phyloP scores from a whole-genome alignment of 1,284 basidiomycete genomes.

The Tylopilus sp. region DNA sequence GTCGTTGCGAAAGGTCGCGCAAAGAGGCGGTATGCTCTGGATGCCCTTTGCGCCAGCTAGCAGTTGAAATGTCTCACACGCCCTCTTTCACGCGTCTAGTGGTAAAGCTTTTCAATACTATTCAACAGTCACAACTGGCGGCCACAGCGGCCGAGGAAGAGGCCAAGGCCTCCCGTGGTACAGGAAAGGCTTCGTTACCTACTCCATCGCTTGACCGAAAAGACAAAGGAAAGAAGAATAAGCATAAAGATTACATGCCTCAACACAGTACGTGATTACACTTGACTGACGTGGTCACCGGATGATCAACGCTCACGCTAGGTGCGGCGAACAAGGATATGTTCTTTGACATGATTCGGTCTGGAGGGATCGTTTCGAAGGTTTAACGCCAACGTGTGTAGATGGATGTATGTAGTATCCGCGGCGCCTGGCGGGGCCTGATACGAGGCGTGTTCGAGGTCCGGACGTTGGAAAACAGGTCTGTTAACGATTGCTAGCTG shows the following conservation, averaged over 20 bases:
- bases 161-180: slow-evolving; percentile 57
- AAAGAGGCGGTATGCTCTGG: slow-evolving; percentile 68
- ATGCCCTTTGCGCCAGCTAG: neutral
- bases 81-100: slow-evolving; percentile 41
- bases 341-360: slow-evolving; percentile 76
- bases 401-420: neutral
- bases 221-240: slow-evolving; percentile 47
- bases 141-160: slow-evolving; percentile 50
- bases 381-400: slow-evolving; percentile 12
- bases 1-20: slow-evolving; percentile 73
- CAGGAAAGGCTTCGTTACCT: slow-evolving; percentile 67
- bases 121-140: slow-evolving; percentile 70
- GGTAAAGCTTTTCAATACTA: slow-evolving; percentile 77
- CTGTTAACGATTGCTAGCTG: too few relatives aligned
- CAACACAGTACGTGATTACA: slow-evolving; percentile 49
- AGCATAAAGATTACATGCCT: slow-evolving; percentile 51
- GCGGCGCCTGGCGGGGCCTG: neutral
- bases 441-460: neutral
- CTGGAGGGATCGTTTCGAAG: slow-evolving; percentile 69
- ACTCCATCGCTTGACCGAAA: slow-evolving; percentile 54
- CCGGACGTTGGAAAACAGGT: neutral
- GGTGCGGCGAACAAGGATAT: slow-evolving; percentile 60
- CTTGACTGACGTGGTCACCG: neutral
- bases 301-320: slow-evolving; percentile 25
- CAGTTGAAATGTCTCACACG: neutral